Conservation (phyloP, 1,139 yeast species). For the Suzukiozyma palmioleophila region DNA sequence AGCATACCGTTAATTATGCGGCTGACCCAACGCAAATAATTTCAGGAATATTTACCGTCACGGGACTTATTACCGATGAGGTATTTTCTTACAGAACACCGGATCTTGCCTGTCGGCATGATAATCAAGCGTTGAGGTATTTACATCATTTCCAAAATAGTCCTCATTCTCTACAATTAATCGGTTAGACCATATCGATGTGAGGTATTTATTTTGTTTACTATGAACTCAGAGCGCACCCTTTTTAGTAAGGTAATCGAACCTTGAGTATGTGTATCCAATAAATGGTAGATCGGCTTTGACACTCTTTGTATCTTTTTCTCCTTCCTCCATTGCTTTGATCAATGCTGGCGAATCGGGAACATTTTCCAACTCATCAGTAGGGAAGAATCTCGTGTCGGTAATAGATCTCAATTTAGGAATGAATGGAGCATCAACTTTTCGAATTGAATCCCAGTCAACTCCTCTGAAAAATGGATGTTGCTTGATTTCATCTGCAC, state of each 20-base stretch:
- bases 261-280: slow-evolving; percentile 93
- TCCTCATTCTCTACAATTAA: too few relatives aligned
- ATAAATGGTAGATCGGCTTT: slow-evolving; percentile 93
- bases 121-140: too few relatives aligned
- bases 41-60: too few relatives aligned
- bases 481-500: slow-evolving; percentile 86
- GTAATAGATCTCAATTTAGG: slow-evolving; percentile 63
- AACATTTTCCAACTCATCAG: slow-evolving; percentile 92
- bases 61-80: too few relatives aligned
- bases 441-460: slow-evolving; percentile 91
- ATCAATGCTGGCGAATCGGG: slow-evolving; percentile 89
- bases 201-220: background rate
- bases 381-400: slow-evolving; percentile 96
- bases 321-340: slow-evolving; percentile 63
- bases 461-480: slow-evolving; percentile 97
- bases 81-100: too few relatives aligned
- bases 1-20: too few relatives aligned
- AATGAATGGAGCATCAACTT: slow-evolving; percentile 93
- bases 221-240: slow-evolving; percentile 45
- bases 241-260: slow-evolving; percentile 85
- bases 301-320: slow-evolving; percentile 36
- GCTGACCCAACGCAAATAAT: too few relatives aligned
- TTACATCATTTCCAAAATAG: too few relatives aligned
- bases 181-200: too few relatives aligned
- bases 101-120: too few relatives aligned